These are phyloP conservation scores for Pulveroboletus frians DNA, from an alignment of 768 basidiomycete species.

Conservation along the genomic window DNA sequence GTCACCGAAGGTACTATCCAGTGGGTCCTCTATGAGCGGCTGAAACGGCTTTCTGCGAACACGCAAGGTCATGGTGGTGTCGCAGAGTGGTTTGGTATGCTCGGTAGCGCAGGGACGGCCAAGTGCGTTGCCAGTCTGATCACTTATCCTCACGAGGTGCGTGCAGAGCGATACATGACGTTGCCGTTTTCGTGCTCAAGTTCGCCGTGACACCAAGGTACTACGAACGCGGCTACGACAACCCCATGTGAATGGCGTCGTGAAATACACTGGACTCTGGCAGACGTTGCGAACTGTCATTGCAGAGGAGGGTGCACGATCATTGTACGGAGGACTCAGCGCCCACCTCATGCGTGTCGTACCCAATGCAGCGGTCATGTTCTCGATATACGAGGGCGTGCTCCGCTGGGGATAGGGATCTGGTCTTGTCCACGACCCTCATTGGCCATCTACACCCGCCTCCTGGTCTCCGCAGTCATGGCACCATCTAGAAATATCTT, in stretches of 20 bases:
- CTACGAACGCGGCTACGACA: conserved; percentile 90
- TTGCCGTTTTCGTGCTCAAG: background rate
- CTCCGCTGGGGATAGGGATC: conserved; percentile 48
- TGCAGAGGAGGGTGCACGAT: conserved; percentile 81
- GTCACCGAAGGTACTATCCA: conserved; percentile 96
- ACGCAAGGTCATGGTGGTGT: conserved; percentile 53
- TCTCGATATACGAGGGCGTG: conserved; percentile 85
- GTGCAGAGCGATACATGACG: conserved; percentile 15
- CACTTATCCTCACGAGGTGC: conserved; percentile 96
- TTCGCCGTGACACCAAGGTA: conserved; percentile 45
- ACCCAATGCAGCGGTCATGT: conserved; percentile 97
- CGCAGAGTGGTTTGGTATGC: conserved; percentile 72
- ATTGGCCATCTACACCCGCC: background rate
- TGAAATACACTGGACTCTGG: conserved; percentile 80
- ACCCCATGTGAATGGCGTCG: conserved; percentile 67
- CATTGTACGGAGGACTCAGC: conserved; percentile 86
- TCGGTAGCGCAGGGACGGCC: conserved; percentile 87
- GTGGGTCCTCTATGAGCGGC: conserved; percentile 92
- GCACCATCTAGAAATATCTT: conserved; percentile 14
- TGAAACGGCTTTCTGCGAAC: conserved; percentile 64
- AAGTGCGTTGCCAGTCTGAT: conserved; percentile 92
- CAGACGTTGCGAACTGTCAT: conserved; percentile 85
- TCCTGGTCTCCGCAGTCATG: background rate
- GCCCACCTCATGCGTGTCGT: conserved; percentile 97
- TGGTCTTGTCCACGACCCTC: background rate